These are phyloP conservation scores for Candida insectorum DNA, from an alignment of 805 yeast genomes.

Conservation along the genomic window DNA sequence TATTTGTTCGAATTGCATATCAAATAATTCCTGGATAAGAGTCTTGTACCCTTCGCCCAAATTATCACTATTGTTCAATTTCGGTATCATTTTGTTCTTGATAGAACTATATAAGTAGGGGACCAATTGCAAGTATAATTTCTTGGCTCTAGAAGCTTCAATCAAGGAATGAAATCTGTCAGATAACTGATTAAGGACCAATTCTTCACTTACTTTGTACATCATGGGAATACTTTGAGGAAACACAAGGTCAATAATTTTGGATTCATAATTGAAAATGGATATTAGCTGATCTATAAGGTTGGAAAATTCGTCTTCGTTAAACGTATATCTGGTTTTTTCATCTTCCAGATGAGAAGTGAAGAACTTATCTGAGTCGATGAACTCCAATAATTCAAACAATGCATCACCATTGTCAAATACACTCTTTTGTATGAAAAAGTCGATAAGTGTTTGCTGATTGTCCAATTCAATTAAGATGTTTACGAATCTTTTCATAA, in stretches of 20 bases:
- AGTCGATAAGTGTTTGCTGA: slow-evolving; percentile 42
- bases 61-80: slow-evolving; percentile 28
- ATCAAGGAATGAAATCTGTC: slow-evolving; percentile 28
- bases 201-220: slow-evolving; percentile 46
- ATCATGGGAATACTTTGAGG: slow-evolving; percentile 45
- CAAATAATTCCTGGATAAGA: slow-evolving; percentile 34
- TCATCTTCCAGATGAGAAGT: slow-evolving; percentile 3
- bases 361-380: slow-evolving; percentile 23
- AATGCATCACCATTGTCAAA: slow-evolving; percentile 25
- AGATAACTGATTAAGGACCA: slow-evolving; percentile 37
- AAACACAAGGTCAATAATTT: slow-evolving; percentile 41
- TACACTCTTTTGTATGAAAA: slow-evolving; percentile 40
- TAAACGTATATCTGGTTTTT: slow-evolving; percentile 7
- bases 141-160: slow-evolving; percentile 23
- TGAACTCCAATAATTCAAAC: slow-evolving; percentile 26
- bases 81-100: slow-evolving; percentile 20
- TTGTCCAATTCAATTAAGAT: slow-evolving; percentile 35
- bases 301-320: slow-evolving; percentile 15
- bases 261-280: slow-evolving; percentile 35
- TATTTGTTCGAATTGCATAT: slow-evolving; percentile 39
- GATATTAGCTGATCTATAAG: slow-evolving; percentile 28
- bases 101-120: slow-evolving; percentile 38
- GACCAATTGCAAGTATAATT: slow-evolving; percentile 31
- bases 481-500: slow-evolving; percentile 32
- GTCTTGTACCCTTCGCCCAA: slow-evolving; percentile 33